Conservation (phyloP, 257 asterid genomes). For the Jasminum sambac region DNA sequence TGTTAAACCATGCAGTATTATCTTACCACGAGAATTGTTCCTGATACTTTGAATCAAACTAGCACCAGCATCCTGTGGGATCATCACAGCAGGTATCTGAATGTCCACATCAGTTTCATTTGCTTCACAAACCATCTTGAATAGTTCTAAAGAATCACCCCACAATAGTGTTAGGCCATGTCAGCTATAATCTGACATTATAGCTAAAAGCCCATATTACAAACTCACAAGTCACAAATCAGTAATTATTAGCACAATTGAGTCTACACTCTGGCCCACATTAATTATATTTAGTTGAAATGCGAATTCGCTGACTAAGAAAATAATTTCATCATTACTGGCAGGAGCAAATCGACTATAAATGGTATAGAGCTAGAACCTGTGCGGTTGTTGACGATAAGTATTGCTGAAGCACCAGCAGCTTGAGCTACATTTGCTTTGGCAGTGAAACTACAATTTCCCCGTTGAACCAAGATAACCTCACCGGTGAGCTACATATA, state of each 20-base stretch:
- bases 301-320: neutral
- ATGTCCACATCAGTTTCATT: constrained; percentile 63
- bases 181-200: constrained; percentile 14
- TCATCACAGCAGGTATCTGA: constrained; percentile 88
- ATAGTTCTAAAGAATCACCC: constrained; percentile 63
- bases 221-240: neutral
- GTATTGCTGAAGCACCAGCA: constrained; percentile 88
- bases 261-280: neutral
- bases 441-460: constrained; percentile 81
- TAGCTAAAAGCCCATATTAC: no score
- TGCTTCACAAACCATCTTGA: constrained; percentile 97
- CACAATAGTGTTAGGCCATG: neutral
- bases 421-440: constrained; percentile 84
- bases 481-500: constrained; percentile 70
- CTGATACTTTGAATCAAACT: constrained; percentile 48
- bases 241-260: neutral
- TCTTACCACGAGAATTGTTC: constrained; percentile 67
- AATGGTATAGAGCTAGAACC: constrained; percentile 39
- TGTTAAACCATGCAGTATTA: constrained; percentile 3
- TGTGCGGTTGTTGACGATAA: constrained; percentile 77
- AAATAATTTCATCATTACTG: neutral
- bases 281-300: constrained; percentile 5
- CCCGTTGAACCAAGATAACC: constrained; percentile 85
- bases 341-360: neutral
- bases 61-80: constrained; percentile 89